Evolutionary conservation across 306 rosid genomes (phyloP).

Genomic region (Quercus wislizeni): DNA sequence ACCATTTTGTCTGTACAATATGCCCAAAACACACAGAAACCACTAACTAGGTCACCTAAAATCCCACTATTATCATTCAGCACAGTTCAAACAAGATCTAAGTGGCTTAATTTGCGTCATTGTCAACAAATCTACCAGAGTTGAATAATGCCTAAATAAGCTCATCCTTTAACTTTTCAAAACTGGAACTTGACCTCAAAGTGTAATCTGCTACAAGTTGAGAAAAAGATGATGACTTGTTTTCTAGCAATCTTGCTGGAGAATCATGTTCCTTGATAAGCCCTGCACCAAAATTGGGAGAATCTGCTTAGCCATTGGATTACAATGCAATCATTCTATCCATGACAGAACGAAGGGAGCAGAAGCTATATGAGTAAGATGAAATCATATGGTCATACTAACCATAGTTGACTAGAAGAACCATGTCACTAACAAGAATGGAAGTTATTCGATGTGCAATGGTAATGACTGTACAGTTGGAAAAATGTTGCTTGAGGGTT

Average conservation of each 20-base stretch:
- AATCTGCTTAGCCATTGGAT: neutral
- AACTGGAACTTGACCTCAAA: constrained; percentile 28
- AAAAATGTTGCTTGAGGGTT: constrained; percentile 22
- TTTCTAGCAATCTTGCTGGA: constrained; percentile 6
- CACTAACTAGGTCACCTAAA: too few relatives aligned
- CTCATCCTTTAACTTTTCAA: neutral
- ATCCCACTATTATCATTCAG: too few relatives aligned
- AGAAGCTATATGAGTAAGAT: neutral
- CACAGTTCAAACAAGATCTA: too few relatives aligned
- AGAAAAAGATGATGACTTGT: constrained; percentile 12
- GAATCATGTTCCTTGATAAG: constrained; percentile 4
- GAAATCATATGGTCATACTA: neutral
- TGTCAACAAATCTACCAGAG: neutral
- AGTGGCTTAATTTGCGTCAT: neutral
- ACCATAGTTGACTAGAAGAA: constrained; percentile 25
- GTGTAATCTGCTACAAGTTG: constrained; percentile 29
- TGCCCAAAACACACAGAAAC: too few relatives aligned
- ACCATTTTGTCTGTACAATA: too few relatives aligned
- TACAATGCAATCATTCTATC: neutral
- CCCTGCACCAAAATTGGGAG: neutral
- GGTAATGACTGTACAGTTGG: constrained; percentile 28
- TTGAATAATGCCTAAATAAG: neutral
- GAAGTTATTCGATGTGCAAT: constrained; percentile 38
- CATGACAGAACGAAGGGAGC: neutral
- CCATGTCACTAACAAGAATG: constrained; percentile 31